Evolutionary conservation across 2,329 filamentous ascomycete species (phyloP), one percentile per base, ranked within the genome.

Genomic region (Teratosphaeria viscida): DNA sequence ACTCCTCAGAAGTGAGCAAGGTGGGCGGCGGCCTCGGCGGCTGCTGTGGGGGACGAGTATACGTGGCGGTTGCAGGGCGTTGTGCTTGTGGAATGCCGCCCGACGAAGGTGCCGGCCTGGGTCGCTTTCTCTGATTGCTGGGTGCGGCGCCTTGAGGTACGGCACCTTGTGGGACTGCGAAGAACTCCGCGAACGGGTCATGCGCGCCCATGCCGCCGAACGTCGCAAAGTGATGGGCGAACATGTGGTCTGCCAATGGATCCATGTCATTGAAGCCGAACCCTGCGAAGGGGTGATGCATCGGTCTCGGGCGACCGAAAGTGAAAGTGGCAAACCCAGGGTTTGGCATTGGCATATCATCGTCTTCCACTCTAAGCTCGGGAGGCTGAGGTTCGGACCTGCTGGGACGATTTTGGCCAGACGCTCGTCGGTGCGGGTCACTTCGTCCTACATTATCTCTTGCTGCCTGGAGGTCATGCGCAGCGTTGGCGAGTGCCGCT

Each of bases 1-100:
- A 67, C 63, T 71, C 69, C 5, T 65, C 63, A 11, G 68, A 60
- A 23, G 53, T 64, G 14, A 71, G 61, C 4, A 66, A 56, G 5
- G 62, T 70, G 12, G 63, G 60, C 7, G 65, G 64, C 35, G 64
- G 64, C 8, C 58, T 60, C 34, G 32, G 52, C 8, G 23, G 52
- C 19, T 53, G 57, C 57, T 32, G 62, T 57, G 54, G 59, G 23
- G n/a, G 37, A 60, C n/a, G 23, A 47, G 59, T 60, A 61, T 11
- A 54, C 43, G 10, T 6, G 43, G n/a, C n/a, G 10, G 7, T 47
- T 11, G 62, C 56, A 57, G 59, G 39, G 35, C 56, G 43, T 43
- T 60, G 52, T 54, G 59, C 27, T 52, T 60, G 55, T 54, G 57
- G 34, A 26, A 59, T 55, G 53, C 55, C 35, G 47, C 56, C 57